These are phyloP conservation scores for Incumbomyces lentus DNA, from an alignment of 2,329 filamentous ascomycete genomes.

Conservation along the genomic window DNA sequence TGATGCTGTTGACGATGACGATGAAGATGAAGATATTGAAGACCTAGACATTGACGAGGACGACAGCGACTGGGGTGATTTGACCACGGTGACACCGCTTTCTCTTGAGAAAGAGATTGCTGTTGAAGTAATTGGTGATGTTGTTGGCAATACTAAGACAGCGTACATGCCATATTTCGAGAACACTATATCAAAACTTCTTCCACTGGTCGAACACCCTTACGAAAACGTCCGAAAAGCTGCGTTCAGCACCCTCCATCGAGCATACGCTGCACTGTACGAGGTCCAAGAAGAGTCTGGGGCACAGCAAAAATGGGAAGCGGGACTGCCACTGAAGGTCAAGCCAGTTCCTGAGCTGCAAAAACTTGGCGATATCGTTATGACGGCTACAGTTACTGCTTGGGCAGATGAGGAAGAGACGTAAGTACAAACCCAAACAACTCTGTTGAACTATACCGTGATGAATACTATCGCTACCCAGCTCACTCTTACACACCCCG, in stretches of 20 bases:
- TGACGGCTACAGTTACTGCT: conserved; percentile 70
- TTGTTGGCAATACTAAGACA: conserved; percentile 75
- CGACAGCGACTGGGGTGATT: conserved; percentile 74
- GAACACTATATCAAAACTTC: conserved; percentile 71
- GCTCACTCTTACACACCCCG: conserved; percentile 93
- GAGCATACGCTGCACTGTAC: conserved; percentile 85
- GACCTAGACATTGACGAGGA: conserved; percentile 59
- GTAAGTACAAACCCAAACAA: conserved; percentile 50
- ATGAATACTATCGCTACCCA: conserved; percentile 95
- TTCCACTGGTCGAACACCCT: conserved; percentile 72
- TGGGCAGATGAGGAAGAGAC: conserved; percentile 88
- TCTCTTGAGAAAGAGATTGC: conserved; percentile 97
- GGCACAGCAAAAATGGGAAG: conserved; percentile 70
- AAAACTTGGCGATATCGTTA: conserved; percentile 77
- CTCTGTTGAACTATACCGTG: conserved; percentile 40
- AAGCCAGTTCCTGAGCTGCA: conserved; percentile 68
- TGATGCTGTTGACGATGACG: conserved; percentile 47
- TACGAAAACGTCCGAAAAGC: conserved; percentile 93
- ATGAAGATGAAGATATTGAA: conserved; percentile 45
- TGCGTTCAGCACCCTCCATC: conserved; percentile 82
- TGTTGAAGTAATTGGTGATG: conserved; percentile 85
- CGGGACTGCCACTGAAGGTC: conserved; percentile 73
- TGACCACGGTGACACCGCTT: conserved; percentile 75
- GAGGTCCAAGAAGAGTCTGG: conserved; percentile 73
- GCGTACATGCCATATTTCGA: conserved; percentile 77